These are phyloP conservation scores for Sisymbrium altissimum DNA, from an alignment of 345 rosid species.

Conservation along the genomic window DNA sequence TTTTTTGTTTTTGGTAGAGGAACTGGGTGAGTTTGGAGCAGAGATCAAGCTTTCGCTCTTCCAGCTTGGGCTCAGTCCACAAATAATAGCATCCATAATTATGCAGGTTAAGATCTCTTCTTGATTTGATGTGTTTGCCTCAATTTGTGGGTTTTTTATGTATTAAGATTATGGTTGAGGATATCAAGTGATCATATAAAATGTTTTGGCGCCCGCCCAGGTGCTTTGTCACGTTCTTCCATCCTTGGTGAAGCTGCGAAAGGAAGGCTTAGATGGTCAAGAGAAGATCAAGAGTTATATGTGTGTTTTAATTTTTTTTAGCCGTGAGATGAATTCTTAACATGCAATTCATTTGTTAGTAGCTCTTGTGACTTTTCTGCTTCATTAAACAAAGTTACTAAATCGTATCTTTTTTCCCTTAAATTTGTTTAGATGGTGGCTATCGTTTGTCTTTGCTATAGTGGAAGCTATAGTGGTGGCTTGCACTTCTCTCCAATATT, in stretches of 20 bases:
- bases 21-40: constrained; percentile 72
- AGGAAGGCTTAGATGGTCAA: constrained; percentile 95
- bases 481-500: constrained; percentile 78
- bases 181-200: not conserved
- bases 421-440: constrained; percentile 76
- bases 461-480: constrained; percentile 77
- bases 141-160: not conserved
- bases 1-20: constrained; percentile 53
- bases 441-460: constrained; percentile 81
- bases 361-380: constrained; percentile 15
- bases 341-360: constrained; percentile 17
- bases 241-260: constrained; percentile 83
- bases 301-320: constrained; percentile 66
- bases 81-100: constrained; percentile 76
- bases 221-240: constrained; percentile 89
- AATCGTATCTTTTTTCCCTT: not conserved
- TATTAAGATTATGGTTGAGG: not conserved
- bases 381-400: constrained; percentile 4
- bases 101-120: constrained; percentile 65
- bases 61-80: constrained; percentile 98
- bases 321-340: constrained; percentile 62
- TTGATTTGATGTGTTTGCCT: not conserved
- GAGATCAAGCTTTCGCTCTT: constrained; percentile 85
- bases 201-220: constrained; percentile 34
- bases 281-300: constrained; percentile 99